Evolutionary conservation across 177 flowering plant species (phyloP).

Genomic region (Vitis hybrid): DNA sequence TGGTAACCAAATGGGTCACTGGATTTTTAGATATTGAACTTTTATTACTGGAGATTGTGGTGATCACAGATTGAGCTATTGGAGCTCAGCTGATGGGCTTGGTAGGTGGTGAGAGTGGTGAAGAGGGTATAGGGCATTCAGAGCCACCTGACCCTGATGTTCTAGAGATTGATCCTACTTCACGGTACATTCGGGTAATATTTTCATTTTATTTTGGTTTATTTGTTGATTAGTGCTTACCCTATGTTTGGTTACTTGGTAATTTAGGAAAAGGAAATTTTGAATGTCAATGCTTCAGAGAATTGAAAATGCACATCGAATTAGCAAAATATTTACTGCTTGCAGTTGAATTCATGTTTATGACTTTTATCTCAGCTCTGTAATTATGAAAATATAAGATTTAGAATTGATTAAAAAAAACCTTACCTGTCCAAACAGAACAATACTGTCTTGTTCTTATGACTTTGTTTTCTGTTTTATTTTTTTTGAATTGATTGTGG

Average conservation of each 20-base stretch:
- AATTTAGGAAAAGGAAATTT: neutral
- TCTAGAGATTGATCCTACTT: slow-evolving; percentile 40
- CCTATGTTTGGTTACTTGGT: neutral
- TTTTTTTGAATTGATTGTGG: neutral
- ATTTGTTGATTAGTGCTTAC: neutral
- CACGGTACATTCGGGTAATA: slow-evolving; percentile 44
- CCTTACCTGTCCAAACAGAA: neutral
- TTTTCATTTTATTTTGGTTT: neutral
- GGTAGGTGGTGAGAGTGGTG: slow-evolving; percentile 18
- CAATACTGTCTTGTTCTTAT: neutral
- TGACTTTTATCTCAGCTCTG: neutral
- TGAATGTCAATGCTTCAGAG: neutral
- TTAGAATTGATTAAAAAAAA: neutral
- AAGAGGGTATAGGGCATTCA: slow-evolving; percentile 20
- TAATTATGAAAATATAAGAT: neutral
- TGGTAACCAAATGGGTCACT: too few relatives aligned
- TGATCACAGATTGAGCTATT: neutral
- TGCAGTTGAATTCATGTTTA: neutral
- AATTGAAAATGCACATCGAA: neutral
- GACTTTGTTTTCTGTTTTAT: neutral
- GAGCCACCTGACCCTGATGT: slow-evolving; percentile 47
- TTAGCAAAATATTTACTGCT: neutral
- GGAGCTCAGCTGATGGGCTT: slow-evolving; percentile 20
- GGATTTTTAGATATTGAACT: neutral
- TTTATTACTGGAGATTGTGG: neutral